Percentiles rank a stretch among this genome's conserved stretches.
phyloP scores from a whole-genome alignment of 2,329 filamentous ascomycete genomes.

The Penicillium sp. region DNA sequence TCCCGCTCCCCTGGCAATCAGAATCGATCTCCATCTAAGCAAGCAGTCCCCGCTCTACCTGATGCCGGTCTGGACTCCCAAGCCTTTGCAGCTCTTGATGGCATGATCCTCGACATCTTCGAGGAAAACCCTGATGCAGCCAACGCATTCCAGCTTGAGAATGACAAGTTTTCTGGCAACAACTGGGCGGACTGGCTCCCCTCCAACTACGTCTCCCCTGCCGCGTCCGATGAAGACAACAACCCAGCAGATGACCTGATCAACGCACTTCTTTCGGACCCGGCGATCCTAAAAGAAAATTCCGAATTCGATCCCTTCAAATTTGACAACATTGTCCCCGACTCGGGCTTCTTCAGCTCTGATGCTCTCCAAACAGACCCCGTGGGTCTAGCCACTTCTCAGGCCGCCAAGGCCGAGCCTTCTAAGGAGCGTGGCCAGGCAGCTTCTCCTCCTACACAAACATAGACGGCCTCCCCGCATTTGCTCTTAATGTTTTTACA shows the following conservation, averaged over 20 bases:
- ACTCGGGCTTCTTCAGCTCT: constrained; percentile 42
- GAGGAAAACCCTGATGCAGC: constrained; percentile 33
- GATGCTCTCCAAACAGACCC: constrained; percentile 34
- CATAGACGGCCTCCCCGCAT: neutral
- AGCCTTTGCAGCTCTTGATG: constrained; percentile 36
- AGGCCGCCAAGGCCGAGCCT: constrained; percentile 1
- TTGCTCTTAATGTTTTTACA: constrained; percentile 5
- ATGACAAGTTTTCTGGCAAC: constrained; percentile 26
- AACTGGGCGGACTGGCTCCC: constrained; percentile 44
- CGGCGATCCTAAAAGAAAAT: constrained; percentile 33
- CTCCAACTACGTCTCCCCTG: constrained; percentile 38
- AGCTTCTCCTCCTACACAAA: constrained; percentile 14
- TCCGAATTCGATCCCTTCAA: constrained; percentile 36
- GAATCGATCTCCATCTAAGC: constrained; percentile 30
- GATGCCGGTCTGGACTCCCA: constrained; percentile 29
- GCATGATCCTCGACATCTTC: constrained; percentile 43
- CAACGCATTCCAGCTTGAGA: constrained; percentile 34
- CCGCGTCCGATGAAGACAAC: constrained; percentile 27
- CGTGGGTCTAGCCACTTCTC: constrained; percentile 20
- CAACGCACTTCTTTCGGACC: constrained; percentile 39
- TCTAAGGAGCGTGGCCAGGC: constrained; percentile 12
- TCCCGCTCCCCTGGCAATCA: constrained; percentile 23
- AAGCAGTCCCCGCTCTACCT: constrained; percentile 24
- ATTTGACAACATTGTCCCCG: constrained; percentile 35
- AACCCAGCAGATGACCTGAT: constrained; percentile 36